Evolutionary conservation across 805 yeast species (phyloP).

Genomic region (Teunomyces kruisii): DNA sequence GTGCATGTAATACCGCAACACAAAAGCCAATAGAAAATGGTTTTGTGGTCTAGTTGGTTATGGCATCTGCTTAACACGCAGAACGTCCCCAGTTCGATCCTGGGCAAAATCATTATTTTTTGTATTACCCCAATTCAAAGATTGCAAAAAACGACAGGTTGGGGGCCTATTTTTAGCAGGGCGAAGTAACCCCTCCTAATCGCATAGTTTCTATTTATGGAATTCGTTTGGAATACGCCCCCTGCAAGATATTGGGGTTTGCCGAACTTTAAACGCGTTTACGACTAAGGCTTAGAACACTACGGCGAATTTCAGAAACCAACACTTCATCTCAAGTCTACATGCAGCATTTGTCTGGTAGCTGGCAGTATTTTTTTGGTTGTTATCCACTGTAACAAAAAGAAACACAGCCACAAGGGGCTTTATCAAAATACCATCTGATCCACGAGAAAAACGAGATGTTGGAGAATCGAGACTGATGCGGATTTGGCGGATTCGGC

Average conservation of each 20-base stretch:
- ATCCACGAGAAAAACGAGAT: no score
- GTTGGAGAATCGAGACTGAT: no score
- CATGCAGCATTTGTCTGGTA: background rate
- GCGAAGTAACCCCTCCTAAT: no score
- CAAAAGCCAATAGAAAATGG: no score
- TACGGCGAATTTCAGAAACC: no score
- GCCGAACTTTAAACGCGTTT: background rate
- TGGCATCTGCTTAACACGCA: conserved; percentile 99
- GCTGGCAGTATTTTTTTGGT: background rate
- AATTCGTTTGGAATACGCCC: background rate
- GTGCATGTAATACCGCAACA: no score
- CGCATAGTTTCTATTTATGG: background rate
- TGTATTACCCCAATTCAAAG: background rate
- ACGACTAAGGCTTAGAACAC: background rate
- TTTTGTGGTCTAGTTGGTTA: conserved; percentile 99
- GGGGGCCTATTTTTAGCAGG: background rate
- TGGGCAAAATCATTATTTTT: conserved; percentile 85
- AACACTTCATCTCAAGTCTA: no score
- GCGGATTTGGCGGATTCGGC: no score
- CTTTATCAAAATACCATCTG: background rate
- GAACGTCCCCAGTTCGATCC: conserved; percentile 99
- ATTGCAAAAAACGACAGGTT: background rate
- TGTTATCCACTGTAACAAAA: background rate
- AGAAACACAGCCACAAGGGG: conserved; percentile 1
- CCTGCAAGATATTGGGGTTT: background rate